phyloP scores from a whole-genome alignment of 1,139 yeast species.

The Yamadazyma blattariae region DNA sequence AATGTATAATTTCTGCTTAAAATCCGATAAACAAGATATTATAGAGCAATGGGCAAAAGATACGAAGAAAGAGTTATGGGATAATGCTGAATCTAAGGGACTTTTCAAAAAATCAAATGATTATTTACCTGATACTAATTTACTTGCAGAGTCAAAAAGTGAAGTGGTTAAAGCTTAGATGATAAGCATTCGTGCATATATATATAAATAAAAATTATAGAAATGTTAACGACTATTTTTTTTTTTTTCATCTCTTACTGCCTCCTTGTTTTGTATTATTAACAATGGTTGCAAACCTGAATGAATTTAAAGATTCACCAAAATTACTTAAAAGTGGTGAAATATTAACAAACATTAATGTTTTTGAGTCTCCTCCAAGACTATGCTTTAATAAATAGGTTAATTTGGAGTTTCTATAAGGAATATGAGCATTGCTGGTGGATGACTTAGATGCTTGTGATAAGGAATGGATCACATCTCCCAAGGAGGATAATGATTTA shows the following conservation, averaged over 20 bases:
- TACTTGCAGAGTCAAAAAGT: conserved; percentile 9
- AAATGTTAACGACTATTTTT: too few relatives aligned
- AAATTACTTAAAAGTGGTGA: conserved; percentile 66
- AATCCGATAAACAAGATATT: conserved; percentile 42
- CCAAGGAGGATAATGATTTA: conserved; percentile 81
- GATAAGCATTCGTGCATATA: not conserved
- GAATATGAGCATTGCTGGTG: conserved; percentile 33
- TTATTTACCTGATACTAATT: conserved; percentile 25
- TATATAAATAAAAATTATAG: not conserved
- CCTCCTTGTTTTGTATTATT: conserved; percentile 46
- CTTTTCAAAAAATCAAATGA: conserved; percentile 36
- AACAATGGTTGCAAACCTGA: conserved; percentile 87
- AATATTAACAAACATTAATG: conserved; percentile 89
- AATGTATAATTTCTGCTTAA: conserved; percentile 61
- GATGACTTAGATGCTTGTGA: conserved; percentile 29
- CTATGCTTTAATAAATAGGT: conserved; percentile 85
- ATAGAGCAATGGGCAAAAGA: conserved; percentile 54
- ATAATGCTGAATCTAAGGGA: conserved; percentile 32
- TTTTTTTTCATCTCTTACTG: not conserved
- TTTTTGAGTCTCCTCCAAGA: conserved; percentile 81
- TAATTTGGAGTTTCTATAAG: conserved; percentile 57
- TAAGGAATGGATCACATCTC: conserved; percentile 84
- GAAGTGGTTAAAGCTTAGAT: not conserved
- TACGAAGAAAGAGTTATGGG: conserved; percentile 49
- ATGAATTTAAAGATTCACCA: conserved; percentile 77